Conservation (phyloP, 768 basidiomycete genomes). For the Serendipita sp. region DNA sequence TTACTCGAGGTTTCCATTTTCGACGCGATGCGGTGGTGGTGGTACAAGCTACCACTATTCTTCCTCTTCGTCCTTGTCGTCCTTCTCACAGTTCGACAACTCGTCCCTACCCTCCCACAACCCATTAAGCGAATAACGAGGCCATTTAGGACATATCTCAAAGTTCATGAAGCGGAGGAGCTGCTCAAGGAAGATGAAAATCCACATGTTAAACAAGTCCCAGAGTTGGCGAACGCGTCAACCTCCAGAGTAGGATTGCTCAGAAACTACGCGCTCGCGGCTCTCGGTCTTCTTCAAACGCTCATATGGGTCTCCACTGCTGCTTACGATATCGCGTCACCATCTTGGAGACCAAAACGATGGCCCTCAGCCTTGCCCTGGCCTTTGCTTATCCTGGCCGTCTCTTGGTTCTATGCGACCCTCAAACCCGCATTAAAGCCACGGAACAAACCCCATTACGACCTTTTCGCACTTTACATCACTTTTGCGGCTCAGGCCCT, state of each 20-base stretch:
- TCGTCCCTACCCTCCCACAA: neutral
- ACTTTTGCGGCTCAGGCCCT: conserved; percentile 30
- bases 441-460: conserved; percentile 40
- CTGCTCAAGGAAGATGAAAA: neutral
- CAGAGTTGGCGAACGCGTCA: neutral
- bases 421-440: conserved; percentile 37
- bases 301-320: neutral
- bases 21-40: neutral
- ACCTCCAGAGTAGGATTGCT: neutral
- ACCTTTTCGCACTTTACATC: conserved; percentile 45
- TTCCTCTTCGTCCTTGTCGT: neutral
- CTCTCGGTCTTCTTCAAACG: neutral
- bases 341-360: neutral
- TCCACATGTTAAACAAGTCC: neutral
- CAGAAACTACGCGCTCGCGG: neutral
- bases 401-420: conserved; percentile 52
- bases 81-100: neutral
- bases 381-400: conserved; percentile 28
- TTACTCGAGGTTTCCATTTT: too few species aligned
- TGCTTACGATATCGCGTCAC: neutral
- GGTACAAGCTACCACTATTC: neutral
- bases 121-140: neutral
- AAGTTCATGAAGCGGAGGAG: neutral
- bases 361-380: neutral
- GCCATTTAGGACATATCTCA: neutral